Base-by-base conservation (phyloP, 78 protist species). In the Goniomonas avonlea region DNA sequence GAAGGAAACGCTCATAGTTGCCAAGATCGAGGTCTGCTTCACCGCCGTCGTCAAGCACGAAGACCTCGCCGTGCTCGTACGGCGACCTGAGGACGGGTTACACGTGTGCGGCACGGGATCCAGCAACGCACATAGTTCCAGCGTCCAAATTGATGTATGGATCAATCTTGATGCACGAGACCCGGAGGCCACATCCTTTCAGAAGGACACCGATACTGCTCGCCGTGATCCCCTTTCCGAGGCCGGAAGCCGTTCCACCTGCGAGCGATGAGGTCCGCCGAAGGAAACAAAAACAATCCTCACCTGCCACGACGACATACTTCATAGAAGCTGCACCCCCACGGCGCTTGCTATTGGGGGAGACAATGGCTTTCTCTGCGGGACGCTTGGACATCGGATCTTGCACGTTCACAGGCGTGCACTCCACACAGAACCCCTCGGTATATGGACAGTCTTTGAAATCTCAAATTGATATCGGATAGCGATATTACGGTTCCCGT, bases 1-100 rank as follows among this genome's bases (percentile, higher is more conserved):
- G n/a, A n/a, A 91, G 34, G 82, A 94, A 94, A 45, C 99, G 92
- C 88, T 96, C 99, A 73, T 96, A 96, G 92, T 96, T 94, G 50
- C 99, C 98, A 37, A 95, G 86, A 59, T 95, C 98, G 15, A 95
- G 82, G 60, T 95, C 98, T 5, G 55, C 94, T 80, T 96, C 99
- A 35, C 98, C 98, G 40, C 98, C 99, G 45, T 90, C 94, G 73
- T 93, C 89, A 7, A 90, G 86, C 0, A 89, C 92, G 73, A 83
- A 93, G 23, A 80, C 85, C 61, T 86, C 94, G 55, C 94, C 94
- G 81, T 90, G 97, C 84, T 92, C 93, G 58, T 85, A 90, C 39
- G 95, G 95, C 17, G 79, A 37, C 88, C n/a, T n/a, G n/a, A n/a
- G n/a, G n/a, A n/a, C n/a, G n/a, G n/a, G n/a, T n/a, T n/a, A n/a